A percentile compares a stretch with the other conserved stretches of the same genome.
Conservation (phyloP, 208 protist genomes). For the Herpetomonas tarakana region DNA sequence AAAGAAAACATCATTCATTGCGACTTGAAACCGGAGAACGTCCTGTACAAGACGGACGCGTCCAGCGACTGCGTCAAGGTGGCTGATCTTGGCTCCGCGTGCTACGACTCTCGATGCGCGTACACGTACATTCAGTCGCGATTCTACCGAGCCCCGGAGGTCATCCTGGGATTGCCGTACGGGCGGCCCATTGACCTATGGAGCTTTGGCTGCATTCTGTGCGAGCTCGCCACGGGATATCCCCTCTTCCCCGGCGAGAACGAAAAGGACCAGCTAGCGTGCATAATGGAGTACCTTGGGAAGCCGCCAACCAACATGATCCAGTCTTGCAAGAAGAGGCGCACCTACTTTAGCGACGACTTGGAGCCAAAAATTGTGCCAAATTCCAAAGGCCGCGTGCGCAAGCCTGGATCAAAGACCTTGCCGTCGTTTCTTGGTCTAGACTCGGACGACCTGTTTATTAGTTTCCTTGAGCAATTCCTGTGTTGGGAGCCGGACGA, state of each 20-base stretch:
- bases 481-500: slow-evolving; percentile 62
- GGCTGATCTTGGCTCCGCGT: slow-evolving; percentile 97
- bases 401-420: slow-evolving; percentile 44
- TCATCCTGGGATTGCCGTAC: slow-evolving; percentile 82
- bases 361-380: slow-evolving; percentile 35
- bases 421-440: slow-evolving; percentile 56
- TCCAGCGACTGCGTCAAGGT: slow-evolving; percentile 91
- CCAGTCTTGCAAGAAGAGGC: slow-evolving; percentile 24
- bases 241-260: slow-evolving; percentile 90
- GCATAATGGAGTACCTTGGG: slow-evolving; percentile 85
- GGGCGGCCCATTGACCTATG: slow-evolving; percentile 89
- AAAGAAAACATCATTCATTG: slow-evolving; percentile 93
- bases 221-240: slow-evolving; percentile 90
- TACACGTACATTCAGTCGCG: slow-evolving; percentile 94
- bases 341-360: slow-evolving; percentile 50
- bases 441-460: slow-evolving; percentile 48
- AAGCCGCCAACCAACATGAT: slow-evolving; percentile 67
- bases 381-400: slow-evolving; percentile 28
- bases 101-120: slow-evolving; percentile 87
- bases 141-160: slow-evolving; percentile 91
- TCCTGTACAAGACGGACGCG: slow-evolving; percentile 77
- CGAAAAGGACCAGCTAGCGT: slow-evolving; percentile 79
- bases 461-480: slow-evolving; percentile 68
- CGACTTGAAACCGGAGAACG: slow-evolving; percentile 97
- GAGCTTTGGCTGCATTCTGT: slow-evolving; percentile 93